Evolutionary conservation across 495 filamentous ascomycete species (phyloP), one percentile per base, ranked within the genome.

Genomic region (Podospora tetraspora): DNA sequence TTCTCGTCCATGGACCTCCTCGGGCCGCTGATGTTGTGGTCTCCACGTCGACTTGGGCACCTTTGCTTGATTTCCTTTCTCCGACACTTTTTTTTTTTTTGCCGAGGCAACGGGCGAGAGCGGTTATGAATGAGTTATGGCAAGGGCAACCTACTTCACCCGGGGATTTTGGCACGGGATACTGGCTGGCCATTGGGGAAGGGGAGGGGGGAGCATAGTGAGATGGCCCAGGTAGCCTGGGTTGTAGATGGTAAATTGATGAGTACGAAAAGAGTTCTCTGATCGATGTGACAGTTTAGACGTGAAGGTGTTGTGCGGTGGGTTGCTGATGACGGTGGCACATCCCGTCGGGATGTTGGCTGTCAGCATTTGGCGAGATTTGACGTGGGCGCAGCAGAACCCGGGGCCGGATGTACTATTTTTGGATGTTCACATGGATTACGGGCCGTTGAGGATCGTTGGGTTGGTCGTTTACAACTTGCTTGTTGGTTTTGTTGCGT

Each of bases 71-170:
- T 29, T 66, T 22, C 29, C n/a, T 66, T 29, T 30, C 21, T 34
- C 43, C 23, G 29, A n/a, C 52, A 52, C 16, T 4, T 12, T n/a
- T n/a, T n/a, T 5, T 37, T 37, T 37, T 43, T 52, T 52, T 43
- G 16, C 4, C 37, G 4, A 16, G 37, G 37, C 37, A 43, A 43
- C 3, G 16, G 16, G 62, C 43, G 24, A 57, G 43, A 64, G 63
- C 57, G 16, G 57, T 66, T 25, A 66, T 59, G 59, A 69, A 52
- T 69, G 69, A 70, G 56, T 67, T 30, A 67, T 37, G 69, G 66
- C 69, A 70, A 64, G 16, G 24, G 64, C 59, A 59, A 60, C 27
- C 59, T 52, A 52, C n/a, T n/a, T n/a, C 43, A 52, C 43, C 43
- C 43, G 43, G 43, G 43, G 64, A 29, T 57, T 59, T 59, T 66